Base-by-base conservation (phyloP, 768 basidiomycete genomes). In the Mycena latifolia region DNA sequence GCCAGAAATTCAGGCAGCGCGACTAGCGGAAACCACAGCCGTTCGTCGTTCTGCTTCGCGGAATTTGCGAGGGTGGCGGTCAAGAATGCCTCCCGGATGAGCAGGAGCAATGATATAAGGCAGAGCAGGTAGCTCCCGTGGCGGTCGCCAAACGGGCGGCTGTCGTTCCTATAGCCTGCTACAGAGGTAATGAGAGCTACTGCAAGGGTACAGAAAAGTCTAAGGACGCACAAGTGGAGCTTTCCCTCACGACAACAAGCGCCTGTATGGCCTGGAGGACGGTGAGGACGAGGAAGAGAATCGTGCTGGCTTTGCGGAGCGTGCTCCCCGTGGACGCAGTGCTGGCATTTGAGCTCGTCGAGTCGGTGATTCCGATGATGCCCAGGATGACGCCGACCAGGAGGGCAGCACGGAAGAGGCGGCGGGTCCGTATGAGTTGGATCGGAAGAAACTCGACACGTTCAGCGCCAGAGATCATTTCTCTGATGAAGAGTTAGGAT, bases 21-120 rank as follows among this genome's bases (percentile, higher is more conserved):
- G 6, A 78, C 66, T 1, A 84, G 65, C 1, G 82, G 80, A 54
- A 82, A 84, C 81, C 82, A 83, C 5, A 76, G 67, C 35, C 69
- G 71, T 56, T 84, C 83, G 24, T 77, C 73, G 29, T 73, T 69
- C 57, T 75, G 71, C 29, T 66, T 75, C 2, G 39, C n/a, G 2
- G 60, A 47, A 33, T 79, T 67, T 15, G 48, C 66, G 8, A 80
- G 59, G 0, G 81, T 82, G 12, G 73, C 79, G 10, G 50, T 52
- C 28, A 74, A 53, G 67, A 79, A 84, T 3, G 61, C 65, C 58
- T 83, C 78, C 12, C 53, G 53, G 6, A 54, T n/a, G 15, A 77
- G 58, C 17, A 77, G 61, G 20, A 76, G 69, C 18, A 65, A 17
- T 3, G 74, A 58, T 17, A 76, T 74, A 17, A 65, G 27, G 22